Evolutionary conservation across 2,329 filamentous ascomycete species (phyloP), one percentile per base, ranked within the genome.

Genomic region (Fusarium albidum): DNA sequence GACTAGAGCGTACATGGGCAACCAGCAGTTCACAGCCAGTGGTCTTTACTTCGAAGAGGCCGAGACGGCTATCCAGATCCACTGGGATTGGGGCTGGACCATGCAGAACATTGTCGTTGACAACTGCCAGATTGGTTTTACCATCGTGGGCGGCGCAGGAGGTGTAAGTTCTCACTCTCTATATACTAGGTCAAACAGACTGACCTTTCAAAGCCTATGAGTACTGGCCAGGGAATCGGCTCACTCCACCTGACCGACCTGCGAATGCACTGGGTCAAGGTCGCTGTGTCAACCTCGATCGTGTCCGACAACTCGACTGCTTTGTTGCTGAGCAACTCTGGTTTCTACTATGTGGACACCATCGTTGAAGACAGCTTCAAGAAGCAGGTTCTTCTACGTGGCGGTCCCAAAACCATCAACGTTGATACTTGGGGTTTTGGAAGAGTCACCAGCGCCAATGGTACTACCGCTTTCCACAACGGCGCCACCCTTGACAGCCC

Each of bases 21-120:
- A 83, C 66, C 84, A 87, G 65, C 88, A 91, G 68, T 91, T 89
- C 67, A 89, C 86, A 3, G 85, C 85, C 57, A 79, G 85, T 35
- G 88, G 89, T 69, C 61, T 90, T 43, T 81, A 78, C 13, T 91
- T 91, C 75, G 84, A 85, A 60, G 43, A 52, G 77, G 80, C 67
- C 86, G 84, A 83, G 58, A 90, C 86, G 8, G 82, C 83, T 40
- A 83, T 90, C 45, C 84, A 81, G 67, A 83, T 89, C 73, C 82
- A 87, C 59, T 91, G 89, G 88, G 82, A 89, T 71, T 92, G 88
- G 88, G 83, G 83, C 25, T 92, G 86, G 85, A 86, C 83, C 84
- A 87, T 90, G 76, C 87, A 89, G 72, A 83, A 81, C 21, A 69
- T 90, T 29, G 77, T 71, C 21, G 82, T 90, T 70, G 79, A 82